phyloP scores from a whole-genome alignment of 495 filamentous ascomycete genomes.

The Clohesyomyces aquaticus region DNA sequence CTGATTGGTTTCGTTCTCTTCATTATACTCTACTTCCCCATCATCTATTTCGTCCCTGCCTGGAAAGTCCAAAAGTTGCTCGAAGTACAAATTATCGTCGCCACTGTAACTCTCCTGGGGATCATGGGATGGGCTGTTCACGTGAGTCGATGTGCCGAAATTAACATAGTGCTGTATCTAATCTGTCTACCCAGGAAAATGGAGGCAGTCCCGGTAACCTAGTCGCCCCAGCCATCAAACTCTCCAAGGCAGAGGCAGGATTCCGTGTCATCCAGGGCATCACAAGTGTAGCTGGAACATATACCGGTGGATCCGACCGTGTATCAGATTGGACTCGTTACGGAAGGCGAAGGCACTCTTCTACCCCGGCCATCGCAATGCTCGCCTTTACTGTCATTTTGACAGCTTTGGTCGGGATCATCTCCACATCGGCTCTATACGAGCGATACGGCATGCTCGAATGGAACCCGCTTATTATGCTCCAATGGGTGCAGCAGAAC shows the following conservation, averaged over 20 bases:
- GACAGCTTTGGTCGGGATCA: conserved; percentile 47
- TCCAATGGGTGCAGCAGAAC: conserved; percentile 42
- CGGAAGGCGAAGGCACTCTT: conserved; percentile 9
- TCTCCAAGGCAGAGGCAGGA: conserved; percentile 5
- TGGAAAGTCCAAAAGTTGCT: conserved; percentile 42
- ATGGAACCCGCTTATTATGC: conserved; percentile 51
- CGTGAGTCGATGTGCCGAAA: neutral
- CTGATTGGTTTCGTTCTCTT: conserved; percentile 46
- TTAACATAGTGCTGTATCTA: neutral
- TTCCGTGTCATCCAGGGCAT: conserved; percentile 19
- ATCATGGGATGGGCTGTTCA: conserved; percentile 45
- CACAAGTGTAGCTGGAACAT: conserved; percentile 15
- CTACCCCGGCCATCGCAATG: conserved; percentile 40
- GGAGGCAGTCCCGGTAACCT: conserved; percentile 9
- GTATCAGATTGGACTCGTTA: conserved; percentile 30
- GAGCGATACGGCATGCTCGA: conserved; percentile 47
- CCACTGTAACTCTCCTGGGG: conserved; percentile 35
- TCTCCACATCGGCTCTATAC: conserved; percentile 48
- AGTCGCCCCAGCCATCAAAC: conserved; percentile 1
- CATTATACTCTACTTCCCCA: conserved; percentile 43
- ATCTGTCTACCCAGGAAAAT: neutral
- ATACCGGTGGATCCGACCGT: conserved; percentile 14
- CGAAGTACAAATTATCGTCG: conserved; percentile 28
- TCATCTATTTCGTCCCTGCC: conserved; percentile 43
- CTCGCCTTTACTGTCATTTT: conserved; percentile 41